A percentile compares a stretch with the other conserved stretches of the same genome.
phyloP scores from a whole-genome alignment of 805 yeast species.

The Ogataea populi-albae region DNA sequence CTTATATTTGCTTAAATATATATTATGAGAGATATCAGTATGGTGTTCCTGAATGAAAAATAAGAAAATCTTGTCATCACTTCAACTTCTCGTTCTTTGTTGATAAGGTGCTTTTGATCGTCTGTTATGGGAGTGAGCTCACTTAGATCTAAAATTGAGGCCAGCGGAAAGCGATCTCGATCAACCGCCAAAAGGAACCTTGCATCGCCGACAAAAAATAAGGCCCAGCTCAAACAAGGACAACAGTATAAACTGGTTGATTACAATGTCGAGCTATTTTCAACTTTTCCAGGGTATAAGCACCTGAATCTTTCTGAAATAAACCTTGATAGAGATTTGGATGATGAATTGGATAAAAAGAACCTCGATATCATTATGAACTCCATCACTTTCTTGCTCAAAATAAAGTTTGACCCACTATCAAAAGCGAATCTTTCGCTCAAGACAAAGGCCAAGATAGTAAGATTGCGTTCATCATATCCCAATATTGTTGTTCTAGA shows the following conservation, averaged over 20 bases:
- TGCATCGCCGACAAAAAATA: background rate
- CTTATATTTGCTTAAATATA: too few relatives aligned
- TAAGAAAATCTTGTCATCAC: background rate
- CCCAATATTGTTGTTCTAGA: constrained; percentile 43
- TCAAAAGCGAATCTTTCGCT: constrained; percentile 24
- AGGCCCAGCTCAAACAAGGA: constrained; percentile 4
- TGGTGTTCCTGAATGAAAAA: too few relatives aligned
- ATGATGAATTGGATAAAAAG: constrained; percentile 15
- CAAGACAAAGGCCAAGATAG: constrained; percentile 19
- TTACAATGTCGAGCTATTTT: constrained; percentile 17
- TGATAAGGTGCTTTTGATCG: background rate
- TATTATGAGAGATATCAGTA: too few relatives aligned
- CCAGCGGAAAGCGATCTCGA: constrained; percentile 1
- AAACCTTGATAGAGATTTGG: constrained; percentile 8
- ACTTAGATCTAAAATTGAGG: constrained; percentile 8
- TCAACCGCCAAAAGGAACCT: constrained; percentile 8
- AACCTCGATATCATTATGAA: constrained; percentile 14
- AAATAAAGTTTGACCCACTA: constrained; percentile 21
- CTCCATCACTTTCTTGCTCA: constrained; percentile 20
- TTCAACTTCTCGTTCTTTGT: background rate
- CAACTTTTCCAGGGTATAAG: constrained; percentile 9
- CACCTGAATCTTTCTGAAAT: background rate
- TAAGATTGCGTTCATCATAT: constrained; percentile 17
- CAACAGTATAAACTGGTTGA: constrained; percentile 14
- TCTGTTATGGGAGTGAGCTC: constrained; percentile 11